These are phyloP conservation scores for Exophiala bonariae DNA, from an alignment of 2,329 filamentous ascomycete genomes.

Conservation along the genomic window DNA sequence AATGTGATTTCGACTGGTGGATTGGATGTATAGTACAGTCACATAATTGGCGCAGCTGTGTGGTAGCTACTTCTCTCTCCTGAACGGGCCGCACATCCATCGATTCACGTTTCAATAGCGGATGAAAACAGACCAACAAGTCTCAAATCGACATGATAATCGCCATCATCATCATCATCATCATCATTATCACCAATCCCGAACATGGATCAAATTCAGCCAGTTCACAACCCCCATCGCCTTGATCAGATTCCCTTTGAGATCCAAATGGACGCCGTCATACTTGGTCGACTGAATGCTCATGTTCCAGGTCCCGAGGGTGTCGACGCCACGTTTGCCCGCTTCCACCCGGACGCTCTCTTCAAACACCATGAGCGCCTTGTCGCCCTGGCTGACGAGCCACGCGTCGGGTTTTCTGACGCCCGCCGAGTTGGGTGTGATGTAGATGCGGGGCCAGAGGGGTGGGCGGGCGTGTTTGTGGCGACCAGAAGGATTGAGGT, in stretches of 20 bases:
- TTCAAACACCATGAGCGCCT: slow-evolving; percentile 49
- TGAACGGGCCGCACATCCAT: no score
- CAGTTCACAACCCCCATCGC: slow-evolving; percentile 53
- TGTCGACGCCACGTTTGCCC: slow-evolving; percentile 41
- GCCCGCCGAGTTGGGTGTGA: slow-evolving; percentile 50
- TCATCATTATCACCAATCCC: slow-evolving; percentile 23
- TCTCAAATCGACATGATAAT: no score
- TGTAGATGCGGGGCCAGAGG: slow-evolving; percentile 34
- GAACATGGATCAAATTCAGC: slow-evolving; percentile 32
- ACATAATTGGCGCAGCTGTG: no score
- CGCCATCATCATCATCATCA: no score
- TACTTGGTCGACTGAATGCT: slow-evolving; percentile 50
- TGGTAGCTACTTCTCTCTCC: no score
- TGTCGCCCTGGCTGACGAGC: slow-evolving; percentile 49
- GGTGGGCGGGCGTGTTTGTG: neutral
- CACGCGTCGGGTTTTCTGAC: slow-evolving; percentile 49
- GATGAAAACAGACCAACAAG: no score
- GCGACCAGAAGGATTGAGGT: slow-evolving; percentile 5
- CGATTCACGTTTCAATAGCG: no score
- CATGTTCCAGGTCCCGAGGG: slow-evolving; percentile 54
- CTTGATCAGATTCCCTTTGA: slow-evolving; percentile 50
- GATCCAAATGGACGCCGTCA: slow-evolving; percentile 51
- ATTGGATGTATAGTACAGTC: no score
- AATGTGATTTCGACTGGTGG: no score
- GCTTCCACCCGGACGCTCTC: slow-evolving; percentile 39